Percentiles rank a stretch among this genome's conserved stretches.
Evolutionary conservation across 345 rosid species (phyloP).

Genomic region (Euphorbia peplus): DNA sequence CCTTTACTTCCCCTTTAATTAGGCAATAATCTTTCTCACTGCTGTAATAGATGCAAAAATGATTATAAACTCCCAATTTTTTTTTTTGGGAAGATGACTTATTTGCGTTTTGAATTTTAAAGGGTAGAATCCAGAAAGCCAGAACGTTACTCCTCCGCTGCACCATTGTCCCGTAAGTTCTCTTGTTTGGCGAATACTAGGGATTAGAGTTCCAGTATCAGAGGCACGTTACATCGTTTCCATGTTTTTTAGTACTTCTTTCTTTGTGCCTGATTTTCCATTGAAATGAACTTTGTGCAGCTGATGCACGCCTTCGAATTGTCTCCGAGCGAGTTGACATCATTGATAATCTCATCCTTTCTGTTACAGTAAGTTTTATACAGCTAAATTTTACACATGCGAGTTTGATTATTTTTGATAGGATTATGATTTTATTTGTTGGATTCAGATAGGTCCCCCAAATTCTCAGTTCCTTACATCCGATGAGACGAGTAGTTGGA

Average conservation of each 20-base stretch:
- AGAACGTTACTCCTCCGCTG: slow-evolving; percentile 93
- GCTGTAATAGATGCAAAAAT: not conserved
- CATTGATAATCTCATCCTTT: slow-evolving; percentile 73
- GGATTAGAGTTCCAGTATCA: slow-evolving; percentile 3
- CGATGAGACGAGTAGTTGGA: slow-evolving; percentile 78
- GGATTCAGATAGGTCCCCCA: slow-evolving; percentile 95
- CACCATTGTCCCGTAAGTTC: slow-evolving; percentile 85
- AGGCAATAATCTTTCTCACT: not conserved
- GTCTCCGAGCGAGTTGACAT: slow-evolving; percentile 91
- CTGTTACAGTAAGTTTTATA: slow-evolving; percentile 59
- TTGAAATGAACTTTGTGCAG: slow-evolving; percentile 34
- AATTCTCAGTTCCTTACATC: slow-evolving; percentile 64
- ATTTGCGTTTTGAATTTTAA: slow-evolving; percentile 24
- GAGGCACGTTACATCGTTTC: no score
- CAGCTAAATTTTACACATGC: not conserved
- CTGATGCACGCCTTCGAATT: slow-evolving; percentile 89
- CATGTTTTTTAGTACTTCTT: no score
- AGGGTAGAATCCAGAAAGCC: slow-evolving; percentile 99
- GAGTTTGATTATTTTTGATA: slow-evolving; percentile 10
- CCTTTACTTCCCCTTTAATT: slow-evolving; percentile 6
- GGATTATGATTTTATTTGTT: slow-evolving; percentile 33
- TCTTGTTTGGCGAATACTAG: slow-evolving; percentile 1
- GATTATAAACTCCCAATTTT: no score
- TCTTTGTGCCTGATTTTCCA: no score
- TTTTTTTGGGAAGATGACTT: slow-evolving; percentile 25